A percentile compares a stretch with the other conserved stretches of the same genome.
These are phyloP conservation scores for Clonostachys sp. DNA, from an alignment of 2,329 filamentous ascomycete genomes.

Conservation along the genomic window DNA sequence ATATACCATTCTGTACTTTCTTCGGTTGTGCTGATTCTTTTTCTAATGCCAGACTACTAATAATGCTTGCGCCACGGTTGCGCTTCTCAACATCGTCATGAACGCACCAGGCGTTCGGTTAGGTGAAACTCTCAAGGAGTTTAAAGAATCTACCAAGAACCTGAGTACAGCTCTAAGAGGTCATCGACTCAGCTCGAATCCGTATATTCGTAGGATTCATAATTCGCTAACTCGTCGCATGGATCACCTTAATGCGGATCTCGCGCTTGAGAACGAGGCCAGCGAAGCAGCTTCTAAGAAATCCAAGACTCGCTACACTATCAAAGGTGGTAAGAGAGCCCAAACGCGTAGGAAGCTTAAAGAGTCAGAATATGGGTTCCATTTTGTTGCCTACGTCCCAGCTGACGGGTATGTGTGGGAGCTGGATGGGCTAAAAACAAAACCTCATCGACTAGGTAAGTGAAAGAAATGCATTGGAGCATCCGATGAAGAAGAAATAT, in stretches of 20 bases:
- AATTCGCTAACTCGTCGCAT: conserved; percentile 81
- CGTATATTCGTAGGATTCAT: conserved; percentile 75
- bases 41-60: conserved; percentile 55
- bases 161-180: conserved; percentile 73
- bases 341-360: conserved; percentile 34
- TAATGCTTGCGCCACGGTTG: conserved; percentile 90
- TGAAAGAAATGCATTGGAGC: neutral
- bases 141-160: conserved; percentile 66
- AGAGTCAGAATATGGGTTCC: conserved; percentile 58
- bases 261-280: conserved; percentile 57
- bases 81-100: conserved; percentile 89
- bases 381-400: conserved; percentile 88
- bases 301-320: conserved; percentile 20
- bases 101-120: conserved; percentile 66
- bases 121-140: conserved; percentile 63
- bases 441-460: conserved; percentile 46
- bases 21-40: conserved; percentile 5
- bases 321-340: conserved; percentile 19
- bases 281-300: conserved; percentile 24
- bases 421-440: conserved; percentile 75
- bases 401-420: conserved; percentile 75
- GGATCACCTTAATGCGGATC: conserved; percentile 70
- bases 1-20: conserved; percentile 7
- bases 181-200: conserved; percentile 67
- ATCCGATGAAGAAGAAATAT: neutral